Percentiles rank a stretch among this genome's conserved stretches.
Conservation (phyloP, 352 stramenopile genomes). For the Phytophthora capsici region DNA sequence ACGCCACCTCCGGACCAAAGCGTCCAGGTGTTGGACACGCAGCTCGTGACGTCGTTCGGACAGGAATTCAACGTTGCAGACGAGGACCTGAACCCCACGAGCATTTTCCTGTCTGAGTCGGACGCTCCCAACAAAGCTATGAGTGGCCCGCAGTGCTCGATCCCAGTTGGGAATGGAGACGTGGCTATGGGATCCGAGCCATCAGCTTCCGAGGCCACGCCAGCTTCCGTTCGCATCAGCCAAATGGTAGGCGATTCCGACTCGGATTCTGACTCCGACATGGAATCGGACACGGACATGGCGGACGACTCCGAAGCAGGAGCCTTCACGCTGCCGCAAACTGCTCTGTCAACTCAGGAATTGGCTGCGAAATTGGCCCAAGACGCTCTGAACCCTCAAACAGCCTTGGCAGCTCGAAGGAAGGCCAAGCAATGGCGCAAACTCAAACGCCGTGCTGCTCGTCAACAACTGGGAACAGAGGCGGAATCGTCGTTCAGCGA, state of each 20-base stretch:
- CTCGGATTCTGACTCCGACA: conserved; percentile 60
- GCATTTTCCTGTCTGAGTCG: conserved; percentile 62
- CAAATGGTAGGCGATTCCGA: conserved; percentile 55
- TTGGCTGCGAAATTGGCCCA: conserved; percentile 58
- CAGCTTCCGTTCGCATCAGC: conserved; percentile 43
- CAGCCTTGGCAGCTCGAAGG: conserved; percentile 56
- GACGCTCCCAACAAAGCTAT: conserved; percentile 18
- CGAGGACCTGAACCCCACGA: conserved; percentile 71
- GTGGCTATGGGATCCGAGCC: conserved; percentile 27
- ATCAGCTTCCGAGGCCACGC: conserved; percentile 12
- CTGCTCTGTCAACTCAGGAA: conserved; percentile 45
- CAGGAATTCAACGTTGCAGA: conserved; percentile 73
- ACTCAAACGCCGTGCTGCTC: conserved; percentile 69
- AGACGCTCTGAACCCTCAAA: conserved; percentile 67
- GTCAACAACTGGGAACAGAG: conserved; percentile 59
- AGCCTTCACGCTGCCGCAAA: conserved; percentile 17
- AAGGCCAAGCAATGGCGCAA: conserved; percentile 83
- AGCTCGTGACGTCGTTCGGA: conserved; percentile 66
- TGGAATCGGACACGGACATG: conserved; percentile 61
- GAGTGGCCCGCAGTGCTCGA: conserved; percentile 53
- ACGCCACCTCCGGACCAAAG: conserved; percentile 78
- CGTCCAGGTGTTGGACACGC: conserved; percentile 68
- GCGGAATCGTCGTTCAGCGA: conserved; percentile 65
- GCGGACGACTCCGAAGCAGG: conserved; percentile 37
- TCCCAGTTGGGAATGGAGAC: conserved; percentile 36